phyloP scores from a whole-genome alignment of 176 grass and related monocot genomes.

The Carex parvula region DNA sequence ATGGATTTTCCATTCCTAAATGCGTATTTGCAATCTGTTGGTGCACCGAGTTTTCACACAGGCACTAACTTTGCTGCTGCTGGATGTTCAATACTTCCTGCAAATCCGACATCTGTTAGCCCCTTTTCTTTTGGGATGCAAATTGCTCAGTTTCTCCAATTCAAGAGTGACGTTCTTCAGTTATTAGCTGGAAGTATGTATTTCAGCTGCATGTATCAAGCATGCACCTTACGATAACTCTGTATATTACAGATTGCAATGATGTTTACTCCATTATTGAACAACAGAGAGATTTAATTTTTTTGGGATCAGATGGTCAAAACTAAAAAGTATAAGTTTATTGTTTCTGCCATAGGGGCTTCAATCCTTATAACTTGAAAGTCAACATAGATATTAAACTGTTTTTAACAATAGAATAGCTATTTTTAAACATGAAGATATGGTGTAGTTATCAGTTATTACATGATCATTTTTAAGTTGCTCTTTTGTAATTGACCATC shows the following conservation, averaged over 20 bases:
- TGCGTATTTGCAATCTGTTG: constrained; percentile 83
- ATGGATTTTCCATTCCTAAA: constrained; percentile 80
- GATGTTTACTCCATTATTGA: neutral
- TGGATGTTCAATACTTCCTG: constrained; percentile 89
- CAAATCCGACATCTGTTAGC: constrained; percentile 82
- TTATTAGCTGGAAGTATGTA: constrained; percentile 57
- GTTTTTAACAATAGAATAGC: neutral
- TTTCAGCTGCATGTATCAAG: neutral
- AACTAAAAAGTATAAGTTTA: neutral
- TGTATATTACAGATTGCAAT: neutral
- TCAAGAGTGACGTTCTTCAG: constrained; percentile 74
- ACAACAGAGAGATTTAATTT: neutral
- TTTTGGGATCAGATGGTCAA: constrained; percentile 1
- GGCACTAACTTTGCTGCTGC: constrained; percentile 96
- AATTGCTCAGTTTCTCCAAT: constrained; percentile 79
- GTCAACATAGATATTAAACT: neutral
- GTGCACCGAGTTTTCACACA: constrained; percentile 61
- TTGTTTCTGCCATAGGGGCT: neutral
- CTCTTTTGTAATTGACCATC: neutral
- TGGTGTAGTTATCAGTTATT: neutral
- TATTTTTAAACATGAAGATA: neutral
- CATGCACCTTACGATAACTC: neutral
- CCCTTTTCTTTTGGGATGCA: constrained; percentile 87
- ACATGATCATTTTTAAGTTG: neutral
- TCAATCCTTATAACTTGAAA: neutral